phyloP scores from a whole-genome alignment of 768 basidiomycete genomes.

The Boletus insuetus region DNA sequence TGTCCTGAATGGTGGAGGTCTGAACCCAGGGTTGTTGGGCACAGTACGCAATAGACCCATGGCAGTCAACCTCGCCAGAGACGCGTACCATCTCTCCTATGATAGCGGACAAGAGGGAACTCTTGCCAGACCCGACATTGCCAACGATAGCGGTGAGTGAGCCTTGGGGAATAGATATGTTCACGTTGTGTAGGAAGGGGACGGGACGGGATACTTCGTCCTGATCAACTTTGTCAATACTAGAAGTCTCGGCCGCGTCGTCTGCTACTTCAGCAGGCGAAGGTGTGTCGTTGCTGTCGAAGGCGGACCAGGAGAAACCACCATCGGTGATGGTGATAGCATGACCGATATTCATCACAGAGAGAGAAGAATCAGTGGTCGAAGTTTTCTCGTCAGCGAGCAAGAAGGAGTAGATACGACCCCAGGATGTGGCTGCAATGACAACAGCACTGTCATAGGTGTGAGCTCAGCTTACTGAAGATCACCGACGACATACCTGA shows the following conservation, averaged over 20 bases:
- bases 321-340: slow-evolving; percentile 22
- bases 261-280: not conserved
- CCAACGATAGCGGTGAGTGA: slow-evolving; percentile 28
- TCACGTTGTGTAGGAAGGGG: slow-evolving; percentile 21
- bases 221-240: slow-evolving; percentile 6
- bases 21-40: slow-evolving; percentile 34
- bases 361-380: not conserved
- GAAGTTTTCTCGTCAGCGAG: slow-evolving; percentile 25
- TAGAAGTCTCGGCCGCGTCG: slow-evolving; percentile 5
- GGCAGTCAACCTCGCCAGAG: slow-evolving; percentile 22
- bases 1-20: slow-evolving; percentile 30
- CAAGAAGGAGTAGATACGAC: slow-evolving; percentile 27
- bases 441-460: slow-evolving; percentile 19
- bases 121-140: slow-evolving; percentile 28
- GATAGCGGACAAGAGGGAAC: slow-evolving; percentile 29
- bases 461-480: not conserved
- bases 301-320: slow-evolving; percentile 25
- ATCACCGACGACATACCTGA: slow-evolving; percentile 17
- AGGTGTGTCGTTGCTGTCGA: not conserved
- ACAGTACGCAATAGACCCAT: slow-evolving; percentile 31
- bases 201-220: slow-evolving; percentile 6
- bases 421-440: slow-evolving; percentile 27
- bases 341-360: slow-evolving; percentile 10
- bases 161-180: slow-evolving; percentile 19
- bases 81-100: slow-evolving; percentile 29